Conservation (phyloP, 2,329 filamentous ascomycete genomes). For the Fusarium hostae region DNA sequence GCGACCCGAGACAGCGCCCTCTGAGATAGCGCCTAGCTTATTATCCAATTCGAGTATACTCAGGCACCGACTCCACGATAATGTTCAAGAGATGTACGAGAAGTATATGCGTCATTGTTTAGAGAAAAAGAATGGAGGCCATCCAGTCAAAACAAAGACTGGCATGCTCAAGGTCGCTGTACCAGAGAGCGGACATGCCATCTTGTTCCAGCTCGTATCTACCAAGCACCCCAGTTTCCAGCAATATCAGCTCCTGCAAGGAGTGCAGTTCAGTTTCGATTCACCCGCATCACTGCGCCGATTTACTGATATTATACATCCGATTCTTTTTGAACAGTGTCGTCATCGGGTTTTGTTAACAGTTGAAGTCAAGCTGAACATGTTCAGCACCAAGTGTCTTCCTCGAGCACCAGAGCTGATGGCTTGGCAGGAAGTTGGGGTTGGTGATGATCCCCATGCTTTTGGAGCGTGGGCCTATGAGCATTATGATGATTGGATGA, state of each 20-base stretch:
- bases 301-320: neutral
- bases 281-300: neutral
- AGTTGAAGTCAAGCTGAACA: neutral
- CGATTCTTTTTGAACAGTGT: neutral
- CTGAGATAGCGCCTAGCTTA: no score
- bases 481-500: neutral
- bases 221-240: neutral
- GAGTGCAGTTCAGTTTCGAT: neutral
- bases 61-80: neutral
- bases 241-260: neutral
- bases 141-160: neutral
- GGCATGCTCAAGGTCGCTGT: neutral
- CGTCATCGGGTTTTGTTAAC: no score
- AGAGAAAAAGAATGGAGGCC: rapidly evolving
- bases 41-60: neutral
- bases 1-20: no score
- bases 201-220: neutral
- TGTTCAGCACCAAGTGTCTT: neutral
- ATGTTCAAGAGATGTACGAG: neutral
- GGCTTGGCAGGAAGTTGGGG: neutral
- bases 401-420: neutral
- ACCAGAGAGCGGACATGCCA: neutral
- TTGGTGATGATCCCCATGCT: neutral
- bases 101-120: neutral
- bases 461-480: neutral